Base-by-base conservation (phyloP, 2,329 filamentous ascomycete species). In the Aspergillus brunneoviolaceus region DNA sequence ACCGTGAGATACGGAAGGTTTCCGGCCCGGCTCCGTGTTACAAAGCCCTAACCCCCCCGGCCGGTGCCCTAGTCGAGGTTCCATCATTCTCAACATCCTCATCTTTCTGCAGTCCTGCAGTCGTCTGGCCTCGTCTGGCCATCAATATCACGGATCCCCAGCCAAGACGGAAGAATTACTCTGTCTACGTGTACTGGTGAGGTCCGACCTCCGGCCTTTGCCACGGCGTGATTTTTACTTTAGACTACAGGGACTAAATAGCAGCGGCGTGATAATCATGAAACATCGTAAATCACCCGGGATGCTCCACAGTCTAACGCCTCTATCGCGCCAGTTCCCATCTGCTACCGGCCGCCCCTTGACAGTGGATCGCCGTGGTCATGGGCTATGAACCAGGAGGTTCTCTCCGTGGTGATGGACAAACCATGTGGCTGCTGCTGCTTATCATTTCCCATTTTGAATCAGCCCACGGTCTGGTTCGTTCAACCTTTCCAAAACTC, bases 161-260 rank as follows among this genome's bases (percentile, higher is more conserved):
- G 61, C 61, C 56, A 57, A 63, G 61, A 63, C 61, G 61, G 61
- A 63, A 49, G 29, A 63, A 63, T 57, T 61, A 50, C 59, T 53
- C 60, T 49, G 27, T 59, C 57, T 54, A 35, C 33, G 33, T 12
- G 33, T 35, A 51, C 54, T 48, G 27, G 47, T 3, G 7, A 19
- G 5, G 29, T 45, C 50, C 54, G 27, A 31, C 29, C 31, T 39
- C 49, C 58, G 58, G 23, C 57, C 33, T 48, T 47, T 47, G 48
- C 53, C 53, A 55, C 16, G 39, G 39, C 16, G 39, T 19, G 39
- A 19, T 45, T 45, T 45, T 47, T 48, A 55, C 53, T 55, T 55
- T 55, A 55, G 49, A 51, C 55, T 57, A 57, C 55, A 25, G 39
- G 19, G 55, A 47, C 48, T 58, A 51, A 55, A 48, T 5, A 16